Conservation (phyloP, 768 basidiomycete species). For the Sarcomyxa edulis region DNA sequence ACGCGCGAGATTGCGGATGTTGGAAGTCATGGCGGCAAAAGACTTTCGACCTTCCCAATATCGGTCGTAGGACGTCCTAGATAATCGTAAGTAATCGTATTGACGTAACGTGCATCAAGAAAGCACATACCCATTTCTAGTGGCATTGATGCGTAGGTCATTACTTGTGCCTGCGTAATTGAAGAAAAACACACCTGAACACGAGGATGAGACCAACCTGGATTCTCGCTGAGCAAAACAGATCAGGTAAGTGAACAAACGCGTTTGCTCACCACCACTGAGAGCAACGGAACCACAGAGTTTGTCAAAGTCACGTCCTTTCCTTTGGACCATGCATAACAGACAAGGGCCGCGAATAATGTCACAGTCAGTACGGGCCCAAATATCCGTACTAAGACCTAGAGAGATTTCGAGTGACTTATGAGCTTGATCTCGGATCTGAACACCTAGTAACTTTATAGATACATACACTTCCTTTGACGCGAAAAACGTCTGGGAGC, state of each 20-base stretch:
- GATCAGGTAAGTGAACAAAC: slow-evolving; percentile 1
- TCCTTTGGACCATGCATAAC: slow-evolving; percentile 54
- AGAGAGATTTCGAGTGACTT: slow-evolving; percentile 8
- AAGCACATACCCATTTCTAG: slow-evolving; percentile 58
- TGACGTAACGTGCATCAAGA: no score
- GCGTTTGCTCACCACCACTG: slow-evolving; percentile 67
- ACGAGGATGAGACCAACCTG: slow-evolving; percentile 88
- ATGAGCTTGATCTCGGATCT: neutral
- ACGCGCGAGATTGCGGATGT: slow-evolving; percentile 72
- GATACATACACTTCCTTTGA: slow-evolving; percentile 72
- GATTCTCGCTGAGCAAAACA: slow-evolving; percentile 3
- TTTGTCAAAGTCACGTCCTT: slow-evolving; percentile 65
- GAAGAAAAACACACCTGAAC: slow-evolving; percentile 53
- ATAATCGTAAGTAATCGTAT: slow-evolving; percentile 3
- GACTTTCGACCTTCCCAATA: slow-evolving; percentile 88
- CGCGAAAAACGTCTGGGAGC: slow-evolving; percentile 81
- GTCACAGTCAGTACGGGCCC: slow-evolving; percentile 87
- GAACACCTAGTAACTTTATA: neutral
- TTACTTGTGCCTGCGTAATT: neutral
- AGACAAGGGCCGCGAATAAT: slow-evolving; percentile 58
- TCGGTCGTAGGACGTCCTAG: slow-evolving; percentile 79
- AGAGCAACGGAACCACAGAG: slow-evolving; percentile 81
- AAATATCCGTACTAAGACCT: slow-evolving; percentile 69
- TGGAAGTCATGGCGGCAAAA: slow-evolving; percentile 66
- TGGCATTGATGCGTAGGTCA: neutral